These are phyloP conservation scores for Aspergillus cejpii DNA, from an alignment of 2,329 filamentous ascomycete species.

Conservation along the genomic window DNA sequence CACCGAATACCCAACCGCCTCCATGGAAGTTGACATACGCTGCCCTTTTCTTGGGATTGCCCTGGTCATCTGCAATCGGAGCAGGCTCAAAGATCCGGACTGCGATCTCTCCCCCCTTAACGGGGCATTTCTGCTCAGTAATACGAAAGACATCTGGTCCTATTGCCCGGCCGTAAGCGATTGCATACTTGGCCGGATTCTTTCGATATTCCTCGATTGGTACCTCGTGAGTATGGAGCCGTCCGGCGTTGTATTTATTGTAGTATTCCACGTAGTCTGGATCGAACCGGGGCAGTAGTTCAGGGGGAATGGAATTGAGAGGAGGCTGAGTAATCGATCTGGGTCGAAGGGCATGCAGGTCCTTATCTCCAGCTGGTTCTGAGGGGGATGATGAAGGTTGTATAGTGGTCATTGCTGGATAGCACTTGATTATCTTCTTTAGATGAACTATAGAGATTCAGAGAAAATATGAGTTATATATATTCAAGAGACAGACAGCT, in stretches of 20 bases:
- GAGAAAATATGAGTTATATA: too few species aligned
- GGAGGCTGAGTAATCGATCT: slow-evolving; percentile 30
- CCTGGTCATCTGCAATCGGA: slow-evolving; percentile 20
- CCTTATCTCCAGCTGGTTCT: slow-evolving; percentile 10
- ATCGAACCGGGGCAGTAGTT: slow-evolving; percentile 36
- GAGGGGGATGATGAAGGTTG: slow-evolving; percentile 12
- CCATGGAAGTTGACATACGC: slow-evolving; percentile 41
- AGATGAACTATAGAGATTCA: not conserved
- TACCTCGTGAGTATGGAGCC: slow-evolving; percentile 39
- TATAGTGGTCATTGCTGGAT: not conserved
- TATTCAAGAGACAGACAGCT: not conserved
- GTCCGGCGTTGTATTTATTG: slow-evolving; percentile 39
- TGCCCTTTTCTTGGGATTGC: slow-evolving; percentile 27
- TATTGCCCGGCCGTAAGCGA: slow-evolving; percentile 34
- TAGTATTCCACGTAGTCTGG: slow-evolving; percentile 39
- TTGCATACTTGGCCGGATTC: slow-evolving; percentile 36
- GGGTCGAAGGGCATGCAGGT: slow-evolving; percentile 24
- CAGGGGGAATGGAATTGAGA: slow-evolving; percentile 38
- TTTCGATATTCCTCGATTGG: slow-evolving; percentile 37
- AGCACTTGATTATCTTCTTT: not conserved
- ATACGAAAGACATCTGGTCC: slow-evolving; percentile 36
- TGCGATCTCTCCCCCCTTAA: slow-evolving; percentile 36
- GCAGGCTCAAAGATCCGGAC: slow-evolving; percentile 38
- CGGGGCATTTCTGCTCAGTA: slow-evolving; percentile 37
- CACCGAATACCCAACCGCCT: slow-evolving; percentile 42